Evolutionary conservation across 768 basidiomycete genomes (phyloP).

Genomic region (Antrodiella citrinella): DNA sequence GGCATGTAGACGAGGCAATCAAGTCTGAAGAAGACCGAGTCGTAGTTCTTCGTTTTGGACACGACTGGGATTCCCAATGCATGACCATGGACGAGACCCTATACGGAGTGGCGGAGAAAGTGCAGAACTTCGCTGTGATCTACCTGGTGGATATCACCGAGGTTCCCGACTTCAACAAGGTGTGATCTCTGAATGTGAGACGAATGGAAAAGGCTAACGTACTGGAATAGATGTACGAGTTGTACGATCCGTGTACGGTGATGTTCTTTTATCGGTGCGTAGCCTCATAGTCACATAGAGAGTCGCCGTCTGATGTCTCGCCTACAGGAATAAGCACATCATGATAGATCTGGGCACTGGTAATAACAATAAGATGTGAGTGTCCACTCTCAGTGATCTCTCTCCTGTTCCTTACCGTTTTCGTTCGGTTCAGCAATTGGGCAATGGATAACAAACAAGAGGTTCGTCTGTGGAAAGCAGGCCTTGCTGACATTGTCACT

Average conservation of each 20-base stretch:
- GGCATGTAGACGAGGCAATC: constrained; percentile 99
- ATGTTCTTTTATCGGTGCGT: constrained; percentile 97
- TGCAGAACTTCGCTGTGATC: constrained; percentile 97
- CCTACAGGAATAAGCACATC: constrained; percentile 97
- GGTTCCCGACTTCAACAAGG: constrained; percentile 99
- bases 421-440: constrained; percentile 69
- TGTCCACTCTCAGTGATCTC: constrained; percentile 8
- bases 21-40: constrained; percentile 96
- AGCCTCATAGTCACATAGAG: background rate
- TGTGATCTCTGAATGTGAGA: constrained; percentile 21
- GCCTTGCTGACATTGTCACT: background rate
- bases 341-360: constrained; percentile 99
- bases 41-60: constrained; percentile 91
- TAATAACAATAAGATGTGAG: constrained; percentile 99
- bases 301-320: background rate
- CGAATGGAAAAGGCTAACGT: background rate
- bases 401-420: constrained; percentile 1
- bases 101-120: constrained; percentile 86
- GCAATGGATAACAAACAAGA: constrained; percentile 99
- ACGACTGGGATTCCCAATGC: constrained; percentile 89
- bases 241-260: constrained; percentile 95
- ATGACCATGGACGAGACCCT: constrained; percentile 99
- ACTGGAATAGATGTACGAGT: constrained; percentile 87
- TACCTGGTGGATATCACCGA: constrained; percentile 93
- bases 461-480: constrained; percentile 32